These are phyloP conservation scores for Spinellus fusiger DNA, from an alignment of 192 early-diverging fungal genomes.

Conservation along the genomic window DNA sequence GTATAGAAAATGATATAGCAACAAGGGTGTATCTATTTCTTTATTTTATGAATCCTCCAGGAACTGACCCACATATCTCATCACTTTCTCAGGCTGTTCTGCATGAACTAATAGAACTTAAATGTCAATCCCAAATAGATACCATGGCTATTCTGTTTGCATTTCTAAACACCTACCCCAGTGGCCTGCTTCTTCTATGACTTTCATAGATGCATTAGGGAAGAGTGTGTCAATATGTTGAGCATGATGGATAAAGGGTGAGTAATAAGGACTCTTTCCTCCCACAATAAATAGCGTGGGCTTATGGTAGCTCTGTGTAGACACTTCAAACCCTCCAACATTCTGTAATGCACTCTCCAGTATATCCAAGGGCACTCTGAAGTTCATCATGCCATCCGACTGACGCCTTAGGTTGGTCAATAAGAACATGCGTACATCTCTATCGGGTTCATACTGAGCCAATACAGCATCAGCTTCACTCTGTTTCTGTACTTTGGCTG, in stretches of 20 bases:
- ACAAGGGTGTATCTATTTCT: too few relatives aligned
- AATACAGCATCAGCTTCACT: slow-evolving; percentile 58
- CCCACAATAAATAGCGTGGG: slow-evolving; percentile 85
- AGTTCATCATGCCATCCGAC: slow-evolving; percentile 41
- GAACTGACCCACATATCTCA: too few relatives aligned
- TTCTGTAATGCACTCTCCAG: slow-evolving; percentile 49
- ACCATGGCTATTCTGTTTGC: background rate
- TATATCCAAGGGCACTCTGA: slow-evolving; percentile 71
- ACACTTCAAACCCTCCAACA: slow-evolving; percentile 48
- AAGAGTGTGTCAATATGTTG: slow-evolving; percentile 65
- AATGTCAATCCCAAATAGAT: background rate
- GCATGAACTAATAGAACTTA: slow-evolving; percentile 45
- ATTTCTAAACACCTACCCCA: slow-evolving; percentile 58
- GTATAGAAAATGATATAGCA: too few relatives aligned
- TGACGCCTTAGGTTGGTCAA: slow-evolving; percentile 79
- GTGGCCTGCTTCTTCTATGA: slow-evolving; percentile 77
- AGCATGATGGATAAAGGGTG: slow-evolving; percentile 31
- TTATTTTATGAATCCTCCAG: too few relatives aligned
- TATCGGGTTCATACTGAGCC: slow-evolving; percentile 40
- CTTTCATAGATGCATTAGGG: slow-evolving; percentile 56
- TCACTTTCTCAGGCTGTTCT: slow-evolving; percentile 62
- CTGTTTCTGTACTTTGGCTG: slow-evolving; percentile 39
- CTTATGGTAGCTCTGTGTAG: slow-evolving; percentile 40
- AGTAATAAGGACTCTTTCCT: slow-evolving; percentile 58
- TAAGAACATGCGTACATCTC: slow-evolving; percentile 72